These are phyloP conservation scores for Talaromyces stipitatus DNA, from an alignment of 495 filamentous ascomycete species.

Conservation along the genomic window DNA sequence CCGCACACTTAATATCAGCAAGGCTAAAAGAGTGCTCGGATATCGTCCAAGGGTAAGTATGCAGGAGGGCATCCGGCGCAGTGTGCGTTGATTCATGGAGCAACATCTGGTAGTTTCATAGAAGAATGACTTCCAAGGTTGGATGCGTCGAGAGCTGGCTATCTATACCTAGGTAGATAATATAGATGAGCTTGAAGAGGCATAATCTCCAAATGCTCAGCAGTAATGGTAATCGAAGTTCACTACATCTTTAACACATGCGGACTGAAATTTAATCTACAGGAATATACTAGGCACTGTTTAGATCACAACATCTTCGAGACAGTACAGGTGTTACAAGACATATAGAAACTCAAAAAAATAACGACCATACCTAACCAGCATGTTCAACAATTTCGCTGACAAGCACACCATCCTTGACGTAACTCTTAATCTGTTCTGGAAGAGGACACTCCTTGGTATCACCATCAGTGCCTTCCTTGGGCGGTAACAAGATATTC, in stretches of 20 bases:
- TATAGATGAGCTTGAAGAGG: background rate
- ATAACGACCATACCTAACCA: slow-evolving; percentile 37
- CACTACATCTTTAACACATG: background rate
- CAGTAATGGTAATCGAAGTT: background rate
- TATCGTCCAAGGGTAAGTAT: slow-evolving; percentile 57
- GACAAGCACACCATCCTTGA: slow-evolving; percentile 65
- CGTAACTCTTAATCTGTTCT: slow-evolving; percentile 78
- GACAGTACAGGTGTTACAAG: background rate
- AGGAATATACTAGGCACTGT: background rate
- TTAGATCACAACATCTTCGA: background rate
- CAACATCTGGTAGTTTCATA: no score
- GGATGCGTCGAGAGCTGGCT: no score
- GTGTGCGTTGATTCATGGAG: slow-evolving; percentile 52
- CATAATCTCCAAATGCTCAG: background rate
- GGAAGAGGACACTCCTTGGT: slow-evolving; percentile 80
- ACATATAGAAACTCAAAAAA: background rate
- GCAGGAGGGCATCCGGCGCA: slow-evolving; percentile 56
- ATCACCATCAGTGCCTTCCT: slow-evolving; percentile 55
- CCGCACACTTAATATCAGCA: slow-evolving; percentile 44
- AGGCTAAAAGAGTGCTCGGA: slow-evolving; percentile 61
- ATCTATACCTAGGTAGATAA: background rate
- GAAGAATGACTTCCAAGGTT: no score
- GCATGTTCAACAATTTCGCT: slow-evolving; percentile 88
- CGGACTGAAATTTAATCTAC: background rate
- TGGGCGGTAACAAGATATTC: slow-evolving; percentile 73